phyloP scores from a whole-genome alignment of 108 stramenopile genomes.

The Chaetoceros muelleri region DNA sequence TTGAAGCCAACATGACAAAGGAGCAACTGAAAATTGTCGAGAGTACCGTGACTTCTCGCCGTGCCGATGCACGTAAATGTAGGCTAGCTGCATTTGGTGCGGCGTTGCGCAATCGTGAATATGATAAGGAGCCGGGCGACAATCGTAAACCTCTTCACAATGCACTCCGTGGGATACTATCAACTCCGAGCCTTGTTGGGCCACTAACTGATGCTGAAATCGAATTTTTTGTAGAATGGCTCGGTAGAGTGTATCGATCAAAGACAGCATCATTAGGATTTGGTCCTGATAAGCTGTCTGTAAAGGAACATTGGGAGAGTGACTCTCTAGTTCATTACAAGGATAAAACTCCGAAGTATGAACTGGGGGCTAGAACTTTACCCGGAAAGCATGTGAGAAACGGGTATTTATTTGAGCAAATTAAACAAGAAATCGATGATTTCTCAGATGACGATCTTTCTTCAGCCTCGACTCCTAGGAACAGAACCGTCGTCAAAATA shows the following conservation, averaged over 20 bases:
- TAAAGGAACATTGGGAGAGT: constrained; percentile 28
- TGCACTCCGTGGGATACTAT: constrained; percentile 56
- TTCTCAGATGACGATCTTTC: neutral
- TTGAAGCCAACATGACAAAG: constrained; percentile 60
- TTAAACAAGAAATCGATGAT: neutral
- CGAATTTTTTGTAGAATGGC: constrained; percentile 62
- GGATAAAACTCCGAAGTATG: constrained; percentile 58
- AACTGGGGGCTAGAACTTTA: constrained; percentile 41
- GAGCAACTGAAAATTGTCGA: constrained; percentile 62
- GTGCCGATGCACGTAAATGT: constrained; percentile 59
- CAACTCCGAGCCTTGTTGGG: constrained; percentile 68
- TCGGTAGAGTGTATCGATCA: constrained; percentile 69
- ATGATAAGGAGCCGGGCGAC: constrained; percentile 58
- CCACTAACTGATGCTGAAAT: constrained; percentile 60
- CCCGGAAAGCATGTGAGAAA: constrained; percentile 37
- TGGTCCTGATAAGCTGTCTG: constrained; percentile 62
- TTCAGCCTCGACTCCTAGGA: no score
- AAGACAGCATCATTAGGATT: constrained; percentile 57
- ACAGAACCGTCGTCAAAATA: no score
- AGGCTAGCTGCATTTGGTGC: constrained; percentile 79
- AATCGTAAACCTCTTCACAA: constrained; percentile 43
- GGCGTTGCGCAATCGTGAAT: constrained; percentile 71
- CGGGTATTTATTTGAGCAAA: neutral
- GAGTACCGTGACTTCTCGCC: constrained; percentile 53
- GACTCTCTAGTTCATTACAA: neutral